Evolutionary conservation across 2,329 filamentous ascomycete species (phyloP), one percentile per base, ranked within the genome.

Genomic region (Arthrinium phaeospermum): DNA sequence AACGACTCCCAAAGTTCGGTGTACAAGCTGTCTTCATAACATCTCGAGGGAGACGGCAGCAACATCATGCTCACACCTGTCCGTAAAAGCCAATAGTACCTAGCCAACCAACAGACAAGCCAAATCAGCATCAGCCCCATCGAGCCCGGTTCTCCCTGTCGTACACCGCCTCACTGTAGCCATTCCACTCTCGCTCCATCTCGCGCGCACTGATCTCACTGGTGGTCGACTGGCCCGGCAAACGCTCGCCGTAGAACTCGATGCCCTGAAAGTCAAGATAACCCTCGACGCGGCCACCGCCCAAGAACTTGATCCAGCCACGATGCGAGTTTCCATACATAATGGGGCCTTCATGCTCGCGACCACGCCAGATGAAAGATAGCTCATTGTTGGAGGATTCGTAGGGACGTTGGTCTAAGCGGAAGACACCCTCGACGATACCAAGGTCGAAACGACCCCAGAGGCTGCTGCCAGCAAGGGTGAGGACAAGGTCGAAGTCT

Each of bases 361-460:
- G 73, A 0, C 82, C 83, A 16, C 83, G 82, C 83, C 83, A 85
- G 5, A 45, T 74, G 72, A 85, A 81, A 0, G 68, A 37, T 0
- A 82, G n/a, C 0, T 7, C 13, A 0, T 80, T 74, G 10, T 75
- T 46, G 0, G 82, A 82, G 2, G 82, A 80, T 47, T 75, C 45
- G 71, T 74, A 78, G 0, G 83, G 84, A 3, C 81, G 81, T 22
- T 82, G 69, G 8, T 80, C 71, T 45, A 88, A 79, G 46, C 80
- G 79, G n/a, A 88, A 76, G 3, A 88, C 76, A 1, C 86, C 85
- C 51, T 79, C 72, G 49, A 85, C 79, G 10, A 83, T 71, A 0
- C 83, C 84, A 5, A 87, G 79, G 61, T 84, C 79, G 74, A 88
- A 88, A 0, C 74, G 77, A 0, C 83, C 86, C 86, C 87, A 89